Base-by-base conservation (phyloP, 2,329 filamentous ascomycete species). In the Verticillium nonalfalfae region DNA sequence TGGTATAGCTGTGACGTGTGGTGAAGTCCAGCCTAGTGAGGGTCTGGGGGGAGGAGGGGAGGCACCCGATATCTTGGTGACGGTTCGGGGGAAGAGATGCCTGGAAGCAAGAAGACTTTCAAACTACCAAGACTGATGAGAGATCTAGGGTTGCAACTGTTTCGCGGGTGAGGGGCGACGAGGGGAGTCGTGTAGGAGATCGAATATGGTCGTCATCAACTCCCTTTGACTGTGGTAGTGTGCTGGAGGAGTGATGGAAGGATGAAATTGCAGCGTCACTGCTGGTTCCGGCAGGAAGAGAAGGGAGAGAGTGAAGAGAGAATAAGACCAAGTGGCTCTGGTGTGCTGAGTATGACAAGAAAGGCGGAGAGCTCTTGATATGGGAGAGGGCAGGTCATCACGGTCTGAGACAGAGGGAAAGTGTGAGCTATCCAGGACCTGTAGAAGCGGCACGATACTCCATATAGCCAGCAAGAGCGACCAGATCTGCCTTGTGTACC, bases 11-110 rank as follows among this genome's bases (percentile, higher is more conserved):
- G 18, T 11, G 26, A 5, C 9, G 18, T 52, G n/a, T 52, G n/a
- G 3, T 52, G 45, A 26, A 21, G 7, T 7, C 10, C 10, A 21
- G 4, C 18, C 45, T 31, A 13, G 10, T 11, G n/a, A 13, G 7
- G 45, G 3, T 52, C 11, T 18, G 45, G 68, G 63, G 64, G 68
- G 63, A 57, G 52, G 26, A 67, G 63, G 64, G 68, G 35, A 15
- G 54, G n/a, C 54, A 56, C 15, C 11, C 4, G n/a, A 35, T 26
- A 4, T 11, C 26, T 34, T 6, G 9, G 18, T 11, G 45, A 21
- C 35, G 35, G 35, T 4, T 36, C 35, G 35, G 35, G 35, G 9
- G 35, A 36, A 31, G 26, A 31, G 26, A 36, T 36, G 35, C 13
- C 35, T 36, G 4, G 35, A 10, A 10, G 13, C 35, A 36, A 13